phyloP scores from a whole-genome alignment of 163 green algal genomes.

The Scenedesmus sp. region DNA sequence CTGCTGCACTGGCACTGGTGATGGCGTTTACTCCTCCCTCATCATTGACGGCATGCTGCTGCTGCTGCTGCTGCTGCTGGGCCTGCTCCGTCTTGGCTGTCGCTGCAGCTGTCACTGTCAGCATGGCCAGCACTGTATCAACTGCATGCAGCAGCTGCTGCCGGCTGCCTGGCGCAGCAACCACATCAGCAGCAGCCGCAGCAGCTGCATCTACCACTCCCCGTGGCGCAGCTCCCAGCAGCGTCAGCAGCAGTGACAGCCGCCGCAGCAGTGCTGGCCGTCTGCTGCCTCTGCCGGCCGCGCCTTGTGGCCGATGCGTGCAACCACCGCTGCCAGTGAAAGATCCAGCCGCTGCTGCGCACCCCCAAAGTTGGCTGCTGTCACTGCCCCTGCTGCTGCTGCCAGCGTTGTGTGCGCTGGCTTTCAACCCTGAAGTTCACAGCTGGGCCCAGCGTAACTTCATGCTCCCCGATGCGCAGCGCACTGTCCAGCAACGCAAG shows the following conservation, averaged over 20 bases:
- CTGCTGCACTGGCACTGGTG: not conserved
- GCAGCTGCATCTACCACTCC: constrained; percentile 2
- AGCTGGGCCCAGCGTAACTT: constrained; percentile 18
- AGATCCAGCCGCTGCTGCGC: too few species aligned
- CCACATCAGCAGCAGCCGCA: constrained; percentile 24
- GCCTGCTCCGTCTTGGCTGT: not conserved
- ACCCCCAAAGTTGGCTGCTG: too few species aligned
- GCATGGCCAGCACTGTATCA: constrained; percentile 17
- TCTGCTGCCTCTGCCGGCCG: not conserved
- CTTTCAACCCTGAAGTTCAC: constrained; percentile 19
- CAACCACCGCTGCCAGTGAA: not conserved
- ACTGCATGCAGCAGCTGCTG: constrained; percentile 41
- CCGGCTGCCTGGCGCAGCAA: not conserved
- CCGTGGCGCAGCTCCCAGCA: not conserved
- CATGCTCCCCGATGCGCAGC: constrained; percentile 30
- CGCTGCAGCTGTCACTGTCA: not conserved
- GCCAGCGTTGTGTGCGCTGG: not conserved
- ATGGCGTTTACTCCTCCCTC: not conserved
- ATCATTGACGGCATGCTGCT: not conserved
- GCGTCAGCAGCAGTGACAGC: not conserved
- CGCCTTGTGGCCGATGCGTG: not conserved
- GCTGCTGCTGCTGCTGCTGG: constrained; percentile 29
- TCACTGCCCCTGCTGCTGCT: constrained; percentile 28
- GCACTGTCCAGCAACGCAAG: constrained; percentile 36
- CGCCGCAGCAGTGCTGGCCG: not conserved